Conservation (phyloP, 1,284 basidiomycete genomes). For the Filobasidium uniguttulatum region DNA sequence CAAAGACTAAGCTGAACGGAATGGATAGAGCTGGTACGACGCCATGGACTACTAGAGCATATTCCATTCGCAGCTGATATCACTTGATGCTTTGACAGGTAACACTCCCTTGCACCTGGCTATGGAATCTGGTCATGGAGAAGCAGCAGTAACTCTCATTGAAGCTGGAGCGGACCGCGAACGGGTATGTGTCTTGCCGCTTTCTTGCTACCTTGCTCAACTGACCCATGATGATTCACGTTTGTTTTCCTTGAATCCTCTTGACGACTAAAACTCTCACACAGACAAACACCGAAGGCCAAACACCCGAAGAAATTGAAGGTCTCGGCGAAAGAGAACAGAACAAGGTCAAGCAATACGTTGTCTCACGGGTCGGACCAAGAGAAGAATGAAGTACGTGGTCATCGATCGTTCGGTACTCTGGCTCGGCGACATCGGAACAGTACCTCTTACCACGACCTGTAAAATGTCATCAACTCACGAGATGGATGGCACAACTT, state of each 20-base stretch:
- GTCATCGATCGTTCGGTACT: neutral
- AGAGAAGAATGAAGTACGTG: constrained; percentile 19
- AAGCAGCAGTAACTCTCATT: constrained; percentile 73
- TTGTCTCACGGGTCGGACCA: constrained; percentile 38
- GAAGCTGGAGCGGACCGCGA: constrained; percentile 84
- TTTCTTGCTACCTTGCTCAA: neutral
- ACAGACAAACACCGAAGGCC: constrained; percentile 65
- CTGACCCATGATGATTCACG: constrained; percentile 14
- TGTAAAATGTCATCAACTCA: too few relatives aligned
- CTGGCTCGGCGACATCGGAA: neutral
- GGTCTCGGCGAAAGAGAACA: constrained; percentile 82
- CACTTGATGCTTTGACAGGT: constrained; percentile 40
- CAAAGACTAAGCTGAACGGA: constrained; percentile 72
- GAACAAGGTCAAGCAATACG: constrained; percentile 57
- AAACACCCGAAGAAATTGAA: constrained; percentile 66
- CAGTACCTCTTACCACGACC: too few relatives aligned
- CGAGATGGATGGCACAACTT: too few relatives aligned
- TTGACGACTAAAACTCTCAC: constrained; percentile 14
- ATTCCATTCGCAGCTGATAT: neutral
- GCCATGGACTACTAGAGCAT: neutral
- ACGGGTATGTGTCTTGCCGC: constrained; percentile 46
- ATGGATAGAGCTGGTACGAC: constrained; percentile 63
- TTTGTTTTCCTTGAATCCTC: neutral
- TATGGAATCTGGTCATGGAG: constrained; percentile 83
- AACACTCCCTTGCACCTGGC: constrained; percentile 93